A percentile compares a stretch with the other conserved stretches of the same genome.
These are phyloP conservation scores for Yarrowia galli DNA, from an alignment of 1,139 yeast genomes.

Conservation along the genomic window DNA sequence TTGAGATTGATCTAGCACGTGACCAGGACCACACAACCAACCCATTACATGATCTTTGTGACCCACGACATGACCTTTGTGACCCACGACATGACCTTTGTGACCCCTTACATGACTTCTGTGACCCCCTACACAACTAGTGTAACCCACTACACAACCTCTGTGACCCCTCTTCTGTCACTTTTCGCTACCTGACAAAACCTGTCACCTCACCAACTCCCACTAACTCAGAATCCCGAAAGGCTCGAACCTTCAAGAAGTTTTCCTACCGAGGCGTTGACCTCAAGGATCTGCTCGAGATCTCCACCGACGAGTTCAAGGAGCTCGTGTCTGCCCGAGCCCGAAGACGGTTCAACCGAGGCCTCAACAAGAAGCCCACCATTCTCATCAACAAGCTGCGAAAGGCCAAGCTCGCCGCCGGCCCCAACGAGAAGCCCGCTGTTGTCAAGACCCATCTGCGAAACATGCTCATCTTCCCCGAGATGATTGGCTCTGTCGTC, in stretches of 20 bases:
- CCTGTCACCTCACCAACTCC: neutral
- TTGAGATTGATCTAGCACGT: too few species aligned
- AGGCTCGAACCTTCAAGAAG: conserved; percentile 93
- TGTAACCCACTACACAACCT: too few species aligned
- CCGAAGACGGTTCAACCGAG: conserved; percentile 99
- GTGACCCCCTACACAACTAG: too few species aligned
- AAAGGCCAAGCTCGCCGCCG: conserved; percentile 94
- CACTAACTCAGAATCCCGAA: conserved; percentile 51
- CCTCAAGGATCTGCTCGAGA: conserved; percentile 90
- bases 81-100: neutral
- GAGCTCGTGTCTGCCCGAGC: conserved; percentile 98
- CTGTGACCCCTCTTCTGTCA: too few species aligned
- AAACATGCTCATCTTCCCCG: conserved; percentile 99
- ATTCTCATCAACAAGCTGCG: conserved; percentile 98
- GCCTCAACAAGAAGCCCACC: conserved; percentile 94
- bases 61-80: neutral
- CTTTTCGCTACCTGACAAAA: too few species aligned
- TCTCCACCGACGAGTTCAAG: conserved; percentile 97
- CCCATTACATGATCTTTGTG: neutral
- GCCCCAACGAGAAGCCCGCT: conserved; percentile 96
- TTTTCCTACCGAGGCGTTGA: conserved; percentile 99
- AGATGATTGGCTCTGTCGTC: conserved; percentile 98
- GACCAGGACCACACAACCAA: too few species aligned
- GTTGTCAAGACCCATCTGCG: conserved; percentile 99
- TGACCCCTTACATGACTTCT: too few species aligned